Conservation (phyloP, 2,329 filamentous ascomycete species). For the Mollisia scopiformis region DNA sequence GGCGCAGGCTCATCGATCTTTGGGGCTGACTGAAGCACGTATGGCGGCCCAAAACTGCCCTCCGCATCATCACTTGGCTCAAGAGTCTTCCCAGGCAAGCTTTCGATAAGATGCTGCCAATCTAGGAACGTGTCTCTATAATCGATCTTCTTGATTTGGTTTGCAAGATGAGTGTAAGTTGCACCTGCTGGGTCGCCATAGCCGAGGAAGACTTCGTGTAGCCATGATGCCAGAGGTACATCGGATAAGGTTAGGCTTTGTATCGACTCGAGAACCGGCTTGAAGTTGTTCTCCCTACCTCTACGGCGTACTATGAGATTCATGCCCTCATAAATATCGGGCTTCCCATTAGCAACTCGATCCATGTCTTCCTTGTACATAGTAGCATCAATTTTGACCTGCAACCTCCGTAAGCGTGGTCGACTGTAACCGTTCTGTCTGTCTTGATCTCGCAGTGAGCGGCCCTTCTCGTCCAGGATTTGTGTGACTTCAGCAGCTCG, state of each 20-base stretch:
- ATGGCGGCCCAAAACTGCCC: constrained; percentile 82
- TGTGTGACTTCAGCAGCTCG: constrained; percentile 86
- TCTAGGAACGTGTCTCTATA: constrained; percentile 94
- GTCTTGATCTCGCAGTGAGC: constrained; percentile 65
- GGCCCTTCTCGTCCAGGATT: constrained; percentile 83
- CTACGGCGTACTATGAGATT: constrained; percentile 85
- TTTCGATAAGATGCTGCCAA: constrained; percentile 92
- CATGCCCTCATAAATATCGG: constrained; percentile 80
- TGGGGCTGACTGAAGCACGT: constrained; percentile 73
- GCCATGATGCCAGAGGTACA: constrained; percentile 84
- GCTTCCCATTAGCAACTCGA: constrained; percentile 64
- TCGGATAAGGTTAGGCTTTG: constrained; percentile 83
- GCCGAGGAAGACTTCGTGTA: constrained; percentile 96
- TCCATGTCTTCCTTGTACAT: constrained; percentile 80
- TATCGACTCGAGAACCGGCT: constrained; percentile 88
- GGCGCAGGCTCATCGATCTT: constrained; percentile 53
- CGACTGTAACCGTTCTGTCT: constrained; percentile 66
- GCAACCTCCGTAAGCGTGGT: constrained; percentile 67
- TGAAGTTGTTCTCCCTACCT: constrained; percentile 96
- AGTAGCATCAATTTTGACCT: constrained; percentile 79
- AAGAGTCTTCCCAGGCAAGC: constrained; percentile 83
- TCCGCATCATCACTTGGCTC: constrained; percentile 74
- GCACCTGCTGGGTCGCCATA: constrained; percentile 92
- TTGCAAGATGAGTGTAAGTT: constrained; percentile 80
- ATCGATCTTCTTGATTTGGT: constrained; percentile 78